Evolutionary conservation across 2,329 filamentous ascomycete species (phyloP).

Genomic region (Pseudogymnoascus sp.): DNA sequence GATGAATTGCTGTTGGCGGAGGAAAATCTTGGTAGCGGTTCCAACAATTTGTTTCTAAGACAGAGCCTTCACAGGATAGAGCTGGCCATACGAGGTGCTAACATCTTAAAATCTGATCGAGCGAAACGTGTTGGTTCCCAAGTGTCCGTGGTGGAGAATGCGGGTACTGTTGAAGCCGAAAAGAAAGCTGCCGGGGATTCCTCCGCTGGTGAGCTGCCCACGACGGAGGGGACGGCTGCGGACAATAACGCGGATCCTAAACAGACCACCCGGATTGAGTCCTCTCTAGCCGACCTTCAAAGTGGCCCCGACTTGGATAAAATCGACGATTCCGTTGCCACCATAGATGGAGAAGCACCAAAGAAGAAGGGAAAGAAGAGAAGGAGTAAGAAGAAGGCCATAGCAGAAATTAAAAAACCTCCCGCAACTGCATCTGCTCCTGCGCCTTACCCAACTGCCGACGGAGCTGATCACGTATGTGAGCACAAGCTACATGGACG

Average conservation of each 20-base stretch:
- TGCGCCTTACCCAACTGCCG: background rate
- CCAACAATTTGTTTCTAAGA: background rate
- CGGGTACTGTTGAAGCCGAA: background rate
- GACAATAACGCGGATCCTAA: background rate
- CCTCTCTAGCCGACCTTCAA: background rate
- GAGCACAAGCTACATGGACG: background rate
- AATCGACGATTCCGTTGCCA: background rate
- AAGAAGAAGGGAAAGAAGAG: background rate
- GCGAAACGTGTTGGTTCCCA: background rate
- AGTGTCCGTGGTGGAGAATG: background rate
- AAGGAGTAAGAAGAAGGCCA: background rate
- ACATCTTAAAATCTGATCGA: background rate
- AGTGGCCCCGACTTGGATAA: background rate
- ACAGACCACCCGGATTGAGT: background rate
- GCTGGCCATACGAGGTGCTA: background rate
- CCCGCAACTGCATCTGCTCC: background rate
- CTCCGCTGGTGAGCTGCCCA: background rate
- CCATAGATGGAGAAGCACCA: background rate
- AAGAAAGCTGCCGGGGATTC: background rate
- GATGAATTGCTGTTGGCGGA: background rate
- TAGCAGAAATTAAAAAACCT: background rate
- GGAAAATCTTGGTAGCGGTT: background rate
- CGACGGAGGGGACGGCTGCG: background rate
- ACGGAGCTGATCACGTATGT: background rate
- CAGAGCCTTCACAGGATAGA: background rate